These are phyloP conservation scores for Chimonanthus salicifolius DNA, from an alignment of 164 flowering plant genomes.

Conservation along the genomic window DNA sequence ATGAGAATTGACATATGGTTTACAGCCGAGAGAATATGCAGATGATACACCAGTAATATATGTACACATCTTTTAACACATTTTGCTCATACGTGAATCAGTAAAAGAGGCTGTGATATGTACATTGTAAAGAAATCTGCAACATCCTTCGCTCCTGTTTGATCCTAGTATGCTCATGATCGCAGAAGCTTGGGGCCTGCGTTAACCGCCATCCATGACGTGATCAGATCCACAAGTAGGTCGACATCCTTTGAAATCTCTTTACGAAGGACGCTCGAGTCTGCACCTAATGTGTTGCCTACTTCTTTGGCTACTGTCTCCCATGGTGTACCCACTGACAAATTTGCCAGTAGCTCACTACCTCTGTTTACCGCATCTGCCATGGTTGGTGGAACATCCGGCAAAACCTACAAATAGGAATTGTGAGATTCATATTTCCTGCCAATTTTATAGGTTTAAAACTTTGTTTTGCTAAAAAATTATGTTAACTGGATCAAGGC, in stretches of 20 bases:
- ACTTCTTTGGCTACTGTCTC: constrained; percentile 80
- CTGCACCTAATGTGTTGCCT: constrained; percentile 59
- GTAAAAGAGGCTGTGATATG: not conserved
- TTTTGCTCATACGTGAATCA: not conserved
- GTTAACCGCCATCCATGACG: constrained; percentile 70
- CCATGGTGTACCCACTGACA: constrained; percentile 88
- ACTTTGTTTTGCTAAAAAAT: too few relatives aligned
- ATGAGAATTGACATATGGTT: too few relatives aligned
- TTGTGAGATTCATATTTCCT: too few relatives aligned
- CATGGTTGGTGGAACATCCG: constrained; percentile 92
- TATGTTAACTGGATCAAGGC: too few relatives aligned
- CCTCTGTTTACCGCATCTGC: constrained; percentile 89
- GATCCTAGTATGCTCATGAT: not conserved
- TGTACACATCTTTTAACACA: not conserved
- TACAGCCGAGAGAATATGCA: too few relatives aligned
- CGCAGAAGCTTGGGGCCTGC: constrained; percentile 44
- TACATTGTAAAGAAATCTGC: not conserved
- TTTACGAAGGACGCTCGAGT: constrained; percentile 46
- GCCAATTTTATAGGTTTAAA: too few relatives aligned
- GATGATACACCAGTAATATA: not conserved
- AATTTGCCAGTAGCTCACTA: constrained; percentile 64
- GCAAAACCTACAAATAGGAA: constrained; percentile 40
- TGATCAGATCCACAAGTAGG: constrained; percentile 61
- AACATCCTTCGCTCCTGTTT: not conserved
- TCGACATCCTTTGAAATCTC: constrained; percentile 64